phyloP scores from a whole-genome alignment of 23 red algal species.

The Gracilariopsis chorda region DNA sequence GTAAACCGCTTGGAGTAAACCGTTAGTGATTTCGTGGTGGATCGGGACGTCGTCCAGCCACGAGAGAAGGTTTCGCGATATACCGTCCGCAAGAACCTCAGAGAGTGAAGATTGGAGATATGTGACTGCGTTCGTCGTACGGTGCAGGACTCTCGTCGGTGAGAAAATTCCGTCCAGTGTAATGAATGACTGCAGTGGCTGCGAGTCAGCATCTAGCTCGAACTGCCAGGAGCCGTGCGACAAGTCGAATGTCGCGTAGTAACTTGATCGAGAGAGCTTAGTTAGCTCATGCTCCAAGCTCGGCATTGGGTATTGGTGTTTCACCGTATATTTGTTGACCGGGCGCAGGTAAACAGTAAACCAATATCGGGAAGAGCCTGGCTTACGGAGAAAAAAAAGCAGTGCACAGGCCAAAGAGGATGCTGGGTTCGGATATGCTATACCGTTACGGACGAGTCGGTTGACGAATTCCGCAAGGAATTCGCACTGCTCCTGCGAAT shows the following conservation, averaged over 20 bases:
- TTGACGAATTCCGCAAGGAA: background rate
- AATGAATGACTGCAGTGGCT: conserved; percentile 29
- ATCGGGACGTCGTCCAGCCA: conserved; percentile 29
- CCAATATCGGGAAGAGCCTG: background rate
- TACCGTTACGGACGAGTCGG: background rate
- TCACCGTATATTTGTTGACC: conserved; percentile 11
- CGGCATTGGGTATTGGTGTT: conserved; percentile 12
- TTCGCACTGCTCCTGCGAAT: conserved; percentile 16
- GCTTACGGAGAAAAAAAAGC: conserved; percentile 29
- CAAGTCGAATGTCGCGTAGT: conserved; percentile 43
- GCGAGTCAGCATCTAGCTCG: background rate
- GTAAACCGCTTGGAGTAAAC: background rate
- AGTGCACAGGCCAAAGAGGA: conserved; percentile 32
- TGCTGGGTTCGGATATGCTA: conserved; percentile 16
- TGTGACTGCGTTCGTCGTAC: conserved; percentile 30
- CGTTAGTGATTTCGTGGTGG: background rate
- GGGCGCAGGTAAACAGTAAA: conserved; percentile 22
- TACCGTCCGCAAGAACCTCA: background rate
- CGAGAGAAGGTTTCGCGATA: background rate
- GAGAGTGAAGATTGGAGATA: conserved; percentile 28
- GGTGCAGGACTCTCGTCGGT: conserved; percentile 24
- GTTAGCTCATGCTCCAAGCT: conserved; percentile 18
- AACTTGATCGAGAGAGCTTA: conserved; percentile 4
- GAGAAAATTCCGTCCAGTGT: conserved; percentile 46
- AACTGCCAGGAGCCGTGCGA: too few relatives aligned